These are phyloP conservation scores for Lentinula sp. DNA, from an alignment of 768 basidiomycete genomes.

Conservation along the genomic window DNA sequence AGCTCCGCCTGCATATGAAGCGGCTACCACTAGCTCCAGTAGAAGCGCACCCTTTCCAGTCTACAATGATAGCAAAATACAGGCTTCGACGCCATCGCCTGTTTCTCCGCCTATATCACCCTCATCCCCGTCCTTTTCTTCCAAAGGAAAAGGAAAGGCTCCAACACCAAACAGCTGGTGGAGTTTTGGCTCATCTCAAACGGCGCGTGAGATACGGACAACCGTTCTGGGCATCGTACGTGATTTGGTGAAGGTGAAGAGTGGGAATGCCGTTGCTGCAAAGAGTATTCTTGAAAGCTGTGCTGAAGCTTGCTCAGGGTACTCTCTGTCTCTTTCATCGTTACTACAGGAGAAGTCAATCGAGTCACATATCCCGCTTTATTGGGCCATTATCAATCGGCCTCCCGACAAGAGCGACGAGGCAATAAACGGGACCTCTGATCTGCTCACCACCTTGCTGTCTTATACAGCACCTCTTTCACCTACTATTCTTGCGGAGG, in stretches of 20 bases:
- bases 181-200: conserved; percentile 18
- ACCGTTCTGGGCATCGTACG: conserved; percentile 51
- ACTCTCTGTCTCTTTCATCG: conserved; percentile 42
- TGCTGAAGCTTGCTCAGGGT: conserved; percentile 47
- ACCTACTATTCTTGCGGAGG: conserved; percentile 44
- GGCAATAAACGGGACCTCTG: conserved; percentile 10
- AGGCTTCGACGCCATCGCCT: background rate
- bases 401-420: conserved; percentile 31
- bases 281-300: conserved; percentile 54
- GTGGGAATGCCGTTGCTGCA: conserved; percentile 18
- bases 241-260: conserved; percentile 43
- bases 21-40: background rate
- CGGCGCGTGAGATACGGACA: conserved; percentile 40
- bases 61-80: background rate
- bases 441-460: conserved; percentile 45
- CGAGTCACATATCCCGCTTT: conserved; percentile 60
- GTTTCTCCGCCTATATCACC: background rate
- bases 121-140: background rate
- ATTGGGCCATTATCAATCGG: conserved; percentile 69
- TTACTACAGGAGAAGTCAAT: conserved; percentile 60
- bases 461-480: conserved; percentile 42
- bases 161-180: background rate
- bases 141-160: conserved; percentile 6
- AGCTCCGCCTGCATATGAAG: conserved; percentile 4
- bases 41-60: background rate